phyloP scores from a whole-genome alignment of 768 basidiomycete species.

The Mycena vitilis region DNA sequence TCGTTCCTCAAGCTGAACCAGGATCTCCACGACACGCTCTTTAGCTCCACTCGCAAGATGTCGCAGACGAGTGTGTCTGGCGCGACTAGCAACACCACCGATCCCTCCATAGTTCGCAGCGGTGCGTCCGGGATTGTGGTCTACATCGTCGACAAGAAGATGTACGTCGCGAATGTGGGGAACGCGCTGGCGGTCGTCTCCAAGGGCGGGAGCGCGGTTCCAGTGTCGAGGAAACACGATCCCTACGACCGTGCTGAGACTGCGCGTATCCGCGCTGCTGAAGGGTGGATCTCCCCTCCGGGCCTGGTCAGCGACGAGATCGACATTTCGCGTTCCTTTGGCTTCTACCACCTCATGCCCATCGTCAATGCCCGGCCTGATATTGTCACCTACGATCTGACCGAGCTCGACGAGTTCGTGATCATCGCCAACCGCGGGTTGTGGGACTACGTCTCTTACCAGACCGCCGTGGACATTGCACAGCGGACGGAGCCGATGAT shows the following conservation, averaged over 20 bases:
- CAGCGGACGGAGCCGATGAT: slow-evolving; percentile 72
- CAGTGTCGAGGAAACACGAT: slow-evolving; percentile 85
- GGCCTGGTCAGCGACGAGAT: slow-evolving; percentile 93
- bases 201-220: slow-evolving; percentile 74
- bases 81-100: slow-evolving; percentile 46
- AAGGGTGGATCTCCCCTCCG: slow-evolving; percentile 93
- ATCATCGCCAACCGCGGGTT: slow-evolving; percentile 94
- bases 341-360: slow-evolving; percentile 90
- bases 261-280: slow-evolving; percentile 87
- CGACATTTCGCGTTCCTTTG: slow-evolving; percentile 93
- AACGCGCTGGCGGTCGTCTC: slow-evolving; percentile 91
- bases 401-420: slow-evolving; percentile 93
- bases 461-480: slow-evolving; percentile 97
- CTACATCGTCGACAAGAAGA: slow-evolving; percentile 81
- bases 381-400: slow-evolving; percentile 73
- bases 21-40: slow-evolving; percentile 76
- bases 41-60: slow-evolving; percentile 71
- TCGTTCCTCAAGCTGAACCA: slow-evolving; percentile 92
- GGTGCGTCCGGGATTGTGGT: slow-evolving; percentile 90
- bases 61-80: slow-evolving; percentile 70
- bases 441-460: slow-evolving; percentile 95
- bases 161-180: slow-evolving; percentile 93
- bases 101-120: slow-evolving; percentile 66
- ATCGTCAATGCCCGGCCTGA: slow-evolving; percentile 92
- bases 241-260: slow-evolving; percentile 91